These are phyloP conservation scores for Boletellus sp. DNA, from an alignment of 1,284 basidiomycete genomes.

Conservation along the genomic window DNA sequence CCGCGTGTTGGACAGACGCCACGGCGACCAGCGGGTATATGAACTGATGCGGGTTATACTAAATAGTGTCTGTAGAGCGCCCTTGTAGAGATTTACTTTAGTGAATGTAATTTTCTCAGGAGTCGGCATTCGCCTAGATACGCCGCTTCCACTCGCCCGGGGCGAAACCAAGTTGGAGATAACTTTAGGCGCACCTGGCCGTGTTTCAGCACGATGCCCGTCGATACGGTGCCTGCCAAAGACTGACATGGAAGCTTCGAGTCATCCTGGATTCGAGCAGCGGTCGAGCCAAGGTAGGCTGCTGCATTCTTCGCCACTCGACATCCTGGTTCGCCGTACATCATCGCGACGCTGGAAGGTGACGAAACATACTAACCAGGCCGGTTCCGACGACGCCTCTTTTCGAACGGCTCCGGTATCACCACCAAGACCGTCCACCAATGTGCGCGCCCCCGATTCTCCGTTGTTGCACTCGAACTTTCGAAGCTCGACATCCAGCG, in stretches of 20 bases:
- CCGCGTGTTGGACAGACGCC: constrained; percentile 63
- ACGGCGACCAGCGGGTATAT: constrained; percentile 50
- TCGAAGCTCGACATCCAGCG: constrained; percentile 51
- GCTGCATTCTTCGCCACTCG: constrained; percentile 39
- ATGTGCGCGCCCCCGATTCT: constrained; percentile 39
- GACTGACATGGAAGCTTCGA: constrained; percentile 18
- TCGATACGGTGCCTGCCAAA: constrained; percentile 1
- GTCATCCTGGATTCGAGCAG: constrained; percentile 16
- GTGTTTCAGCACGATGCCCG: constrained; percentile 10
- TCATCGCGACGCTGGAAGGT: constrained; percentile 33
- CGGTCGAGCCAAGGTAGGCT: constrained; percentile 17
- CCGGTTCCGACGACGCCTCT: background rate
- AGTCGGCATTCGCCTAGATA: constrained; percentile 9
- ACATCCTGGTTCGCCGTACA: constrained; percentile 38
- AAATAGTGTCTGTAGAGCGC: background rate
- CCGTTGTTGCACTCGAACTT: constrained; percentile 65
- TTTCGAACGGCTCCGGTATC: constrained; percentile 1
- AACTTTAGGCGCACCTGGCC: background rate
- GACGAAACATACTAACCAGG: constrained; percentile 7
- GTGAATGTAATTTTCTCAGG: constrained; percentile 10
- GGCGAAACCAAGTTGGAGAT: constrained; percentile 4
- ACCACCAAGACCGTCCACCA: constrained; percentile 9
- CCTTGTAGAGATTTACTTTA: background rate
- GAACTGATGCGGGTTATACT: constrained; percentile 4
- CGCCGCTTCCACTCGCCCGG: background rate